A percentile compares a stretch with the other conserved stretches of the same genome.
phyloP scores from a whole-genome alignment of 2,329 filamentous ascomycete species.

The Leptographium radiaticola region DNA sequence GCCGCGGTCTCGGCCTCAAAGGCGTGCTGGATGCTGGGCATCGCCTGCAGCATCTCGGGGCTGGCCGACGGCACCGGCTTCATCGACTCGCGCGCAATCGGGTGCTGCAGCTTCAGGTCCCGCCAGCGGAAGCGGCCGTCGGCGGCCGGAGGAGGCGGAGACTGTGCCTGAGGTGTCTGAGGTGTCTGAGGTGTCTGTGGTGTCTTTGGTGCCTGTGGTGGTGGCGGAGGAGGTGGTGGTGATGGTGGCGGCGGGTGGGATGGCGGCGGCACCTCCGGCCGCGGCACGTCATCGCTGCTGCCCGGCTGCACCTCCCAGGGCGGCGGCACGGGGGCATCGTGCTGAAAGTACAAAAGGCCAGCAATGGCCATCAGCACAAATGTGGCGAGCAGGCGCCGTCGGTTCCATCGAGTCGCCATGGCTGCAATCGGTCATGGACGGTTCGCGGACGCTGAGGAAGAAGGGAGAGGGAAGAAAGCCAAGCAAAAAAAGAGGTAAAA shows the following conservation, averaged over 20 bases:
- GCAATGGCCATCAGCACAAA: constrained; percentile 5
- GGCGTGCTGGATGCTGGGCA: constrained; percentile 24
- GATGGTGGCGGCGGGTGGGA: neutral
- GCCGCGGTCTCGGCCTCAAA: constrained; percentile 16
- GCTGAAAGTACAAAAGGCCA: constrained; percentile 7
- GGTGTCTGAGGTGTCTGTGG: too few relatives aligned
- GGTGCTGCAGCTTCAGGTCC: constrained; percentile 8
- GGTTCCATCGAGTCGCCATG: constrained; percentile 10
- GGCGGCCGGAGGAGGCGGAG: neutral
- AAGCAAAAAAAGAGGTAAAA: too few relatives aligned
- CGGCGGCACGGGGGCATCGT: neutral
- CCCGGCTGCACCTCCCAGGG: neutral
- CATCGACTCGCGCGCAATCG: constrained; percentile 7
- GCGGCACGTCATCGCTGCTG: neutral
- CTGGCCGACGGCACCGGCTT: constrained; percentile 3
- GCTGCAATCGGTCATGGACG: neutral
- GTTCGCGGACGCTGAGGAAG: neutral
- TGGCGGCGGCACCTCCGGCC: neutral
- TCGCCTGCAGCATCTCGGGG: neutral
- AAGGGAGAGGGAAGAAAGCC: neutral
- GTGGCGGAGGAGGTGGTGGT: neutral
- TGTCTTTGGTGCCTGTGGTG: neutral
- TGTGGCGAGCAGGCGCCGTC: constrained; percentile 7
- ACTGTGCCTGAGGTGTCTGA: too few relatives aligned
- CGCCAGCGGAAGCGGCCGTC: constrained; percentile 11